These are phyloP conservation scores for Saturnispora ahearnii DNA, from an alignment of 805 yeast genomes.

Conservation along the genomic window DNA sequence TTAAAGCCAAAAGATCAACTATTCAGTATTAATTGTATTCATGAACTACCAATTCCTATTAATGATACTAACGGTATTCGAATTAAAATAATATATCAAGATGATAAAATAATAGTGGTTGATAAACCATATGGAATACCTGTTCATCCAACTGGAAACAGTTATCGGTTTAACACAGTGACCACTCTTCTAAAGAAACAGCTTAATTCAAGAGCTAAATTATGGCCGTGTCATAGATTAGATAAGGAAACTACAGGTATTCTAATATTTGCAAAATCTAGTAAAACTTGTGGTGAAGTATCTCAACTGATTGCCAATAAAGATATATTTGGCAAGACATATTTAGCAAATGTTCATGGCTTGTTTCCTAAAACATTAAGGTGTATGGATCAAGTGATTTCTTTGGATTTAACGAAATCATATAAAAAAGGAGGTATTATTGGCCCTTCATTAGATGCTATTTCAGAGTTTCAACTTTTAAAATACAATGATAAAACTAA, in stretches of 20 bases:
- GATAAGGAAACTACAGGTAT: conserved; percentile 45
- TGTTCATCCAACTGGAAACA: conserved; percentile 41
- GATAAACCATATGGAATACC: conserved; percentile 47
- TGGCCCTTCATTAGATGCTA: conserved; percentile 11
- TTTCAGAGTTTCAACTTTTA: conserved; percentile 16
- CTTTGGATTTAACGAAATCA: conserved; percentile 19
- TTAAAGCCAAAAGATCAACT: not conserved
- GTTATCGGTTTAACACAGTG: conserved; percentile 34
- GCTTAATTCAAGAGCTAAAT: conserved; percentile 2
- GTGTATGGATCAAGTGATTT: conserved; percentile 24
- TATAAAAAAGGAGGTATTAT: conserved; percentile 18
- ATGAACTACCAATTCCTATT: conserved; percentile 35
- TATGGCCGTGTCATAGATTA: conserved; percentile 36
- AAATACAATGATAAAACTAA: conserved; percentile 21
- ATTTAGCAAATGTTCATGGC: conserved; percentile 34
- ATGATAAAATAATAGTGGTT: conserved; percentile 33
- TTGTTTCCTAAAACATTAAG: conserved; percentile 30
- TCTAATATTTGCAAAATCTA: conserved; percentile 33
- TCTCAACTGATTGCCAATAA: conserved; percentile 7
- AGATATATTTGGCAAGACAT: conserved; percentile 27
- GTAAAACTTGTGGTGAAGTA: conserved; percentile 1
- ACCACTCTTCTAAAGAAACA: conserved; percentile 34
- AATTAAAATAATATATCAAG: conserved; percentile 28
- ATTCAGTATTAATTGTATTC: conserved; percentile 28
- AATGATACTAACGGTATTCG: conserved; percentile 2